Evolutionary conservation across 352 stramenopile genomes (phyloP).

Genomic region (Globisporangium viniferum): DNA sequence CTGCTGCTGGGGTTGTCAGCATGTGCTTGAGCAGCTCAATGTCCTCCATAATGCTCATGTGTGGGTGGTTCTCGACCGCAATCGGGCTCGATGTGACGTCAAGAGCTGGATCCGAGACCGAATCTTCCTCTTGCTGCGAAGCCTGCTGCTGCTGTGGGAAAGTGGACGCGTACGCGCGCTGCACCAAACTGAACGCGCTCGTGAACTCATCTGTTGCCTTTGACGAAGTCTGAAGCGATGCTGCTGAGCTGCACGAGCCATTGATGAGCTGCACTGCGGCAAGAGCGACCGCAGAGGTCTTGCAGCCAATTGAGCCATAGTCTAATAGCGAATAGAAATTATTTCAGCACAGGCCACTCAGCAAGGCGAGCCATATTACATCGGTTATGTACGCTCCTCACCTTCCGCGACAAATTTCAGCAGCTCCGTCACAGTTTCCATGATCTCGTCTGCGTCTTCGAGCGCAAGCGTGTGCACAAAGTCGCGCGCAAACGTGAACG

Average conservation of each 20-base stretch:
- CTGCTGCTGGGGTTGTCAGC: background rate
- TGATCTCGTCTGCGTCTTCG: slow-evolving; percentile 24
- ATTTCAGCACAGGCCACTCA: background rate
- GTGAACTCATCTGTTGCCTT: slow-evolving; percentile 27
- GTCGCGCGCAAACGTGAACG: slow-evolving; percentile 63
- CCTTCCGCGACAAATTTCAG: slow-evolving; percentile 15
- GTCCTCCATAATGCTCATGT: slow-evolving; percentile 2
- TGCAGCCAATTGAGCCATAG: slow-evolving; percentile 28
- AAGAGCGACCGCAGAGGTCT: slow-evolving; percentile 41
- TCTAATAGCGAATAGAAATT: background rate
- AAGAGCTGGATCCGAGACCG: background rate
- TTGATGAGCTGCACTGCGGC: slow-evolving; percentile 44
- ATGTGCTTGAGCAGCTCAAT: background rate
- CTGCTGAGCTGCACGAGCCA: slow-evolving; percentile 19
- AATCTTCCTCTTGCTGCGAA: background rate
- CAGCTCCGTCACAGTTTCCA: slow-evolving; percentile 13
- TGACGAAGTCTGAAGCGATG: slow-evolving; percentile 14
- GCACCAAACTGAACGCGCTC: slow-evolving; percentile 35
- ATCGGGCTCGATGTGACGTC: slow-evolving; percentile 19
- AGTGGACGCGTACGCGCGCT: slow-evolving; percentile 26
- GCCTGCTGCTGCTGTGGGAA: background rate
- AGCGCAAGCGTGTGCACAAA: slow-evolving; percentile 44
- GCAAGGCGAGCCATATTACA: background rate
- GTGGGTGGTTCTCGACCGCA: slow-evolving; percentile 14
- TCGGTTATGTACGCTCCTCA: background rate